These are phyloP conservation scores for Psophocarpus tetragonolobus DNA, from an alignment of 306 rosid species.

Conservation along the genomic window DNA sequence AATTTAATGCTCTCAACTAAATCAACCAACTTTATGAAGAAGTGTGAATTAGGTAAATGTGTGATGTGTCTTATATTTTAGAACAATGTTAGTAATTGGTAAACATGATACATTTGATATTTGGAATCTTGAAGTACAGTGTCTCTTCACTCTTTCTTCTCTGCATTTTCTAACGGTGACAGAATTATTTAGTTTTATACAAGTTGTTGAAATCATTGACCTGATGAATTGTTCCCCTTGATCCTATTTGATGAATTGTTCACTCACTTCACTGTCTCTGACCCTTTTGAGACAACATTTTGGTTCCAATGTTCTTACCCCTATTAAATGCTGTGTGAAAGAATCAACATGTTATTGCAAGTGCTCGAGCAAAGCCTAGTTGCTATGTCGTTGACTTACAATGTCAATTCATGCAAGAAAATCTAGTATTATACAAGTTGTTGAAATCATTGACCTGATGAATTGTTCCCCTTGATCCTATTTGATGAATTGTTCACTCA, in stretches of 20 bases:
- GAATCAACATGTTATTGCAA: neutral
- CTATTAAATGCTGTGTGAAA: neutral
- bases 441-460: neutral
- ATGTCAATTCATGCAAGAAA: too few relatives aligned
- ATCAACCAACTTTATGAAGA: too few relatives aligned
- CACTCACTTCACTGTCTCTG: neutral
- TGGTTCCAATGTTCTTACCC: neutral
- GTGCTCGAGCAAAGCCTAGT: constrained; percentile 5
- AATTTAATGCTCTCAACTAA: too few relatives aligned
- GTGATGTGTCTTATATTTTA: too few relatives aligned
- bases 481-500: too few relatives aligned
- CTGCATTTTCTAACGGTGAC: too few relatives aligned
- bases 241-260: neutral
- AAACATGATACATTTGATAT: neutral
- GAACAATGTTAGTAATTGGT: too few relatives aligned
- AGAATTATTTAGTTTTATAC: neutral
- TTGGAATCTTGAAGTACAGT: too few relatives aligned
- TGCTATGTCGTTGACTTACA: too few relatives aligned
- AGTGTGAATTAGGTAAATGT: too few relatives aligned
- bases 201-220: neutral
- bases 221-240: neutral
- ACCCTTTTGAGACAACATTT: neutral
- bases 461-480: neutral
- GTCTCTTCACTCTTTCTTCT: too few relatives aligned
- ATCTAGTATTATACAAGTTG: neutral